Conservation (phyloP, 768 basidiomycete genomes). For the Boletus coccyginus region DNA sequence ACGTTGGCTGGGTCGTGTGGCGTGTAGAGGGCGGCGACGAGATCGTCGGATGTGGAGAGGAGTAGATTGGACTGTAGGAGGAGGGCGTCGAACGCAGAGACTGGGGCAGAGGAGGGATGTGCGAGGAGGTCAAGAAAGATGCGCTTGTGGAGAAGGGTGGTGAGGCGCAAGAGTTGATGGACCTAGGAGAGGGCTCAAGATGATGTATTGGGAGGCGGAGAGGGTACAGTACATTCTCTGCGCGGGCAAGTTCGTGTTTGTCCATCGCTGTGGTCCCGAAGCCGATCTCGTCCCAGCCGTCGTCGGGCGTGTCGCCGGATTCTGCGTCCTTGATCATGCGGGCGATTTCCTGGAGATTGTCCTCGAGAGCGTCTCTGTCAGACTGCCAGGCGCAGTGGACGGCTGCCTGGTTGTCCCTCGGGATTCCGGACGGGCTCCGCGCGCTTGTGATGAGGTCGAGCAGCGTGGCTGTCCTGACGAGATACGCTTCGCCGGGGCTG, state of each 20-base stretch:
- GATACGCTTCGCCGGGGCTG: conserved; percentile 45
- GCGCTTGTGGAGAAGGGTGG: conserved; percentile 60
- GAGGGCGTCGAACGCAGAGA: conserved; percentile 48
- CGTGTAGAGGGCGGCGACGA: conserved; percentile 62
- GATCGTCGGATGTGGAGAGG: conserved; percentile 58
- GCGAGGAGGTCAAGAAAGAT: conserved; percentile 51
- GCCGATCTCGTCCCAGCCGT: conserved; percentile 65
- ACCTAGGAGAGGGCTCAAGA: conserved; percentile 38
- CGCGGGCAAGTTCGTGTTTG: conserved; percentile 49
- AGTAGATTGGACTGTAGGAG: conserved; percentile 49
- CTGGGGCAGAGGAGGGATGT: conserved; percentile 22
- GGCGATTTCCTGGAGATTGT: conserved; percentile 56
- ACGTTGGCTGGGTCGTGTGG: conserved; percentile 54
- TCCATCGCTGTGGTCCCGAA: conserved; percentile 46
- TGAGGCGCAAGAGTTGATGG: conserved; percentile 57
- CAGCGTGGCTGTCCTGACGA: conserved; percentile 55
- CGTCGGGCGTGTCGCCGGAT: conserved; percentile 34
- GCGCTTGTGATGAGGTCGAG: conserved; percentile 59
- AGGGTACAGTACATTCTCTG: conserved; percentile 50
- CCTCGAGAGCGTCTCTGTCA: conserved; percentile 57
- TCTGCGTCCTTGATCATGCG: conserved; percentile 47
- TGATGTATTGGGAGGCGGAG: neutral
- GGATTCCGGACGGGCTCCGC: conserved; percentile 46
- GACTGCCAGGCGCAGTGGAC: conserved; percentile 50
- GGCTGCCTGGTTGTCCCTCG: conserved; percentile 54